Percentiles rank a stretch among this genome's conserved stretches.
Conservation (phyloP, 345 rosid genomes). For the Orychophragmus violaceus region DNA sequence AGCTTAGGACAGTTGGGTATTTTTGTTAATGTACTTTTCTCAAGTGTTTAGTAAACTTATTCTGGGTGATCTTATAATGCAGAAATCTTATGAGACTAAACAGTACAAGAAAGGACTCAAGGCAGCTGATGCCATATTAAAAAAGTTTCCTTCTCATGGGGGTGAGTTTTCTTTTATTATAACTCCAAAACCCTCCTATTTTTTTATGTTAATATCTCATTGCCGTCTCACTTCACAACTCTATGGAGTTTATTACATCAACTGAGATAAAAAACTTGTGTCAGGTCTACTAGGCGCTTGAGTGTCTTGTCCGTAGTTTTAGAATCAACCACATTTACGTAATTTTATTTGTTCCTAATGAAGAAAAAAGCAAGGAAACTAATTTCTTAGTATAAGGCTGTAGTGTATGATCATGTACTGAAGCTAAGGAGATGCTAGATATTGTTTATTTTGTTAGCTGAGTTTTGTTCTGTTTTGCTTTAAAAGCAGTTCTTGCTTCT, state of each 20-base stretch:
- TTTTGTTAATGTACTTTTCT: neutral
- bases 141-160: slow-evolving; percentile 99
- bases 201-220: neutral
- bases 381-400: neutral
- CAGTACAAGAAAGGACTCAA: slow-evolving; percentile 97
- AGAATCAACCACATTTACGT: neutral
- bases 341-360: neutral
- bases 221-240: neutral
- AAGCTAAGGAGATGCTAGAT: neutral
- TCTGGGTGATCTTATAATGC: slow-evolving; percentile 22
- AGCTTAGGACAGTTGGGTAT: neutral
- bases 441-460: neutral
- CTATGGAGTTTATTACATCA: neutral
- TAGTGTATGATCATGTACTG: slow-evolving; percentile 8
- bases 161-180: slow-evolving; percentile 42
- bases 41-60: neutral
- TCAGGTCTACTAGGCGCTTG: neutral
- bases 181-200: neutral
- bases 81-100: slow-evolving; percentile 99
- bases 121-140: slow-evolving; percentile 97
- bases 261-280: neutral
- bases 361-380: neutral
- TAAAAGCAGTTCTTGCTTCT: neutral
- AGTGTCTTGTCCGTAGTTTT: neutral
- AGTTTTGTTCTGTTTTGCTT: neutral